Evolutionary conservation across 495 filamentous ascomycete species (phyloP).

Genomic region (Penicillium fimorum): DNA sequence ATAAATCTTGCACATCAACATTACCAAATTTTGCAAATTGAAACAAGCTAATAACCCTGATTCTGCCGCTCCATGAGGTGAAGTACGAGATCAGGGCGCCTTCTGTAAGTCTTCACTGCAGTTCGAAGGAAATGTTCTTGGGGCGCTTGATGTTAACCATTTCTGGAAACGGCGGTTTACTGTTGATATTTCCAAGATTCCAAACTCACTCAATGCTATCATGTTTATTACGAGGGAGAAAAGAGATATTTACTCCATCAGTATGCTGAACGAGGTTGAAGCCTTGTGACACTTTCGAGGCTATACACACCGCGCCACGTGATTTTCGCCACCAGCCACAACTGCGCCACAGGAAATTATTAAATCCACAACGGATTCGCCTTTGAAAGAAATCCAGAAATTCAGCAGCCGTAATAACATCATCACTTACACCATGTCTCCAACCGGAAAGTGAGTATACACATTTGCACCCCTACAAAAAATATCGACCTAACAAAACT

Average conservation of each 20-base stretch:
- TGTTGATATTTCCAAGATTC: no score
- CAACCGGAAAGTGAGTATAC: constrained; percentile 45
- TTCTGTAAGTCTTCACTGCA: no score
- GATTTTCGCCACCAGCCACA: constrained; percentile 34
- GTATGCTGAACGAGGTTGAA: background rate
- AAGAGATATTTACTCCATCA: no score
- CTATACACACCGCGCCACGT: constrained; percentile 25
- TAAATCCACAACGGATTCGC: constrained; percentile 53
- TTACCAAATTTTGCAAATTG: no score
- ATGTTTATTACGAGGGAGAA: no score
- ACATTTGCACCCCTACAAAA: background rate
- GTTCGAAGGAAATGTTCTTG: no score
- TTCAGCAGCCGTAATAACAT: constrained; percentile 35
- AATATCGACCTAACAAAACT: constrained; percentile 18
- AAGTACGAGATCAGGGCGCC: background rate
- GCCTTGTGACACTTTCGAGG: background rate
- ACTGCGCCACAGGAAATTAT: constrained; percentile 40
- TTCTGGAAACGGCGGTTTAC: no score
- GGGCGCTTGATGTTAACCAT: no score
- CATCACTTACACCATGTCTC: constrained; percentile 45
- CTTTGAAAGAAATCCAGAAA: constrained; percentile 48
- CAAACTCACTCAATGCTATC: no score
- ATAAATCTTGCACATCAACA: no score
- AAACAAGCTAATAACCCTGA: no score
- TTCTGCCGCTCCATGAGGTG: background rate